Evolutionary conservation across 352 stramenopile genomes (phyloP), one percentile per base, ranked within the genome.

Genomic region (Phytophthora multivora): DNA sequence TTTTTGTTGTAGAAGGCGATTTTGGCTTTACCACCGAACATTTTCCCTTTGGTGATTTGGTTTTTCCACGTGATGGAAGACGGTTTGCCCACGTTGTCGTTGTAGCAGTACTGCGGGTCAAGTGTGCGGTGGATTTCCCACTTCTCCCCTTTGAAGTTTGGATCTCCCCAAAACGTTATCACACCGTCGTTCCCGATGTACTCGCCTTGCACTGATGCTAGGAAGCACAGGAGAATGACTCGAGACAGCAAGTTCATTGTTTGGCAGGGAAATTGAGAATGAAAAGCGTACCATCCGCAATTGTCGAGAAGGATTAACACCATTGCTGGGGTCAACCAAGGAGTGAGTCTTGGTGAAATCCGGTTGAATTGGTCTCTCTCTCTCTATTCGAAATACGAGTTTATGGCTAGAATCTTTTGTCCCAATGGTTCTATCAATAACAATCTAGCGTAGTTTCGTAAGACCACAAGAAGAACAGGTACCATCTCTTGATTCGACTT

Each of bases 1-100:
- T 59, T 30, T n/a, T 62, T 26, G 3, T 53, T 69, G 49, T 63
- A 73, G 43, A 73, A 73, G 19, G 41, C 65, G 18, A 74, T 58
- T n/a, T 71, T 68, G 19, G 60, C 42, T n/a, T 53, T 56, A 3
- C 50, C 43, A 25, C 36, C 43, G 4, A 8, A 13, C 25, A 59
- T 59, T 38, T 13, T 43, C 5, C 43, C 59, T 15, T 18, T 39
- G 13, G 47, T 52, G 6, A 49, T 15, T 38, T 64, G 51, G 42
- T 63, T 52, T 12, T 45, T 36, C 60, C 65, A 73, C 36, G 47
- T 60, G 49, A 73, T 63, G 5, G 60, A 73, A 3, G 49, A 55
- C 16, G 65, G 53, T 43, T 64, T 51, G 5, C 61, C 61, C 11
- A 64, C 59, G 41, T 69, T 66, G 38, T 73, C 53, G 42, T 66